Conservation (phyloP, 1,139 yeast genomes). For the Kurtzmaniella quercitrusa region DNA sequence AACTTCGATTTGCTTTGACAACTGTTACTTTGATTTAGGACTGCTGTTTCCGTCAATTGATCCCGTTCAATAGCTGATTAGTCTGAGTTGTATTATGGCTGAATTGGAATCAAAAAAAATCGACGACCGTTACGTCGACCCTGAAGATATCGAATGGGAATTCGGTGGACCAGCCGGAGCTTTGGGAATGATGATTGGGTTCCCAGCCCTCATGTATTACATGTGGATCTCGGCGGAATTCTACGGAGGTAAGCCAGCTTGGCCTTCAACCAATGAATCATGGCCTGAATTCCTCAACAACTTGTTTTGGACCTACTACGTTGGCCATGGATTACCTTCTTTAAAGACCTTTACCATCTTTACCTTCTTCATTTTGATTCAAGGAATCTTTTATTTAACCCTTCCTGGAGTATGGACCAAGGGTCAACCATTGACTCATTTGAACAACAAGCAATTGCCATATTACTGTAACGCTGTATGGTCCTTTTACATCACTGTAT, state of each 20-base stretch:
- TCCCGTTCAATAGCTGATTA: too few species aligned
- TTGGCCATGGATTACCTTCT: constrained; percentile 66
- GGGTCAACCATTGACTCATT: constrained; percentile 86
- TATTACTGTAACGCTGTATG: constrained; percentile 91
- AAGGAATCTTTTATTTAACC: constrained; percentile 72
- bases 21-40: not conserved
- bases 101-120: not conserved
- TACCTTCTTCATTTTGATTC: constrained; percentile 64
- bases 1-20: not conserved
- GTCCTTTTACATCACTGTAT: constrained; percentile 70
- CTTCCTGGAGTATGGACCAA: constrained; percentile 94
- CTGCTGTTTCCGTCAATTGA: not conserved
- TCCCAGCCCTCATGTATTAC: constrained; percentile 92
- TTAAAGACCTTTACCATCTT: constrained; percentile 65
- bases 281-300: constrained; percentile 49
- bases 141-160: constrained; percentile 61
- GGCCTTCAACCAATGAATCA: constrained; percentile 60
- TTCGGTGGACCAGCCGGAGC: constrained; percentile 97
- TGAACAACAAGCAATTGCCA: constrained; percentile 74
- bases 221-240: constrained; percentile 91
- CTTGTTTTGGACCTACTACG: constrained; percentile 40
- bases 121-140: constrained; percentile 24
- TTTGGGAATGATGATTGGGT: constrained; percentile 86
- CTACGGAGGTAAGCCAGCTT: constrained; percentile 68
- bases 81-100: not conserved